Evolutionary conservation across 495 filamentous ascomycete species (phyloP).

Genomic region (Tetracladium setigerum): DNA sequence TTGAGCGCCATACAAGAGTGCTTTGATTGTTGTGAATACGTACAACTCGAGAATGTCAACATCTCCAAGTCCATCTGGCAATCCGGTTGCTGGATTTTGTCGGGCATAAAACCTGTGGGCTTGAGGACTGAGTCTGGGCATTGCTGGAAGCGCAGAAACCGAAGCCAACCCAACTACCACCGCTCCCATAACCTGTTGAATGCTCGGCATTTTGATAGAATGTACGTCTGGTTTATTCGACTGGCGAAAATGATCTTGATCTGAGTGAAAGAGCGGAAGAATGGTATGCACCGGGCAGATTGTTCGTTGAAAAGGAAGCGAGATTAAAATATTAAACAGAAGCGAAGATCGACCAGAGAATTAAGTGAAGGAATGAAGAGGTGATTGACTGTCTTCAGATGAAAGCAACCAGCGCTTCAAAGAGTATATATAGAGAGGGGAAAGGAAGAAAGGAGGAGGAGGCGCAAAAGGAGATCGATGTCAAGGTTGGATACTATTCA

Average conservation of each 20-base stretch:
- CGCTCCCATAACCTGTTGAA: conserved; percentile 30
- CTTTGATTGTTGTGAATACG: conserved; percentile 16
- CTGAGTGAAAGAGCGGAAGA: conserved; percentile 4
- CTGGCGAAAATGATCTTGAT: conserved; percentile 8
- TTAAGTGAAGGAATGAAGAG: conserved; percentile 32
- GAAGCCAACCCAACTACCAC: conserved; percentile 38
- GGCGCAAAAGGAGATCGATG: conserved; percentile 10
- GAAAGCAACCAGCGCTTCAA: conserved; percentile 53
- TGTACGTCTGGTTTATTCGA: conserved; percentile 36
- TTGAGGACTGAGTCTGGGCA: conserved; percentile 33
- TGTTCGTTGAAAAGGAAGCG: conserved; percentile 16
- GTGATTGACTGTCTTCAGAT: conserved; percentile 27
- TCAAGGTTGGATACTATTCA: background rate
- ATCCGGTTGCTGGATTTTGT: conserved; percentile 44
- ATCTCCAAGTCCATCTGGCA: conserved; percentile 43
- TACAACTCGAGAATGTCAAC: conserved; percentile 68
- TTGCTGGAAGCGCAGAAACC: conserved; percentile 35
- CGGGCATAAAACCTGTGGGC: conserved; percentile 42
- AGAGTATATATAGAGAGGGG: conserved; percentile 24
- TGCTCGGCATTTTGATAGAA: conserved; percentile 34
- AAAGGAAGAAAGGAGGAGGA: conserved; percentile 4
- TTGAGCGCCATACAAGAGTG: background rate
- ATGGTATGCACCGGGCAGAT: conserved; percentile 1
- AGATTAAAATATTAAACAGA: conserved; percentile 11
- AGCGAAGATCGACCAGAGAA: conserved; percentile 12